Conservation (phyloP, 2,329 filamentous ascomycete species). For the Ceratocystis lukuohia region DNA sequence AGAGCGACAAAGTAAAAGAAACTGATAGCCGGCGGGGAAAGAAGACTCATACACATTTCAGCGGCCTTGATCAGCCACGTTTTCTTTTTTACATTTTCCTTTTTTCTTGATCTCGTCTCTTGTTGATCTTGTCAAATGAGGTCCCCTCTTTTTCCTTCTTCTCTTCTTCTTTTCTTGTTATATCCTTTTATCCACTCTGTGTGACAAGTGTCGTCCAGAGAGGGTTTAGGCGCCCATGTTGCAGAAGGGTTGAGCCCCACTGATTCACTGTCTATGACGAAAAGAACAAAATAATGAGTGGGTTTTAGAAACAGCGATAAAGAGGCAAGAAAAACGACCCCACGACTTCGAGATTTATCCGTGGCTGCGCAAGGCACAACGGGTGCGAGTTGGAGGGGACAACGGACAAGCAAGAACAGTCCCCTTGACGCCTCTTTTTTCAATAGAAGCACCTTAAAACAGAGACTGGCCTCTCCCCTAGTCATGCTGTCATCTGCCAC, state of each 20-base stretch:
- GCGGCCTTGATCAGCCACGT: background rate
- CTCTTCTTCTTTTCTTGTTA: background rate
- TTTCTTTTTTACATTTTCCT: background rate
- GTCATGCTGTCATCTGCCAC: too few relatives aligned
- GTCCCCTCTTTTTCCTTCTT: background rate
- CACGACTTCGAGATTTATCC: background rate
- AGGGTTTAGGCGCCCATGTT: constrained; percentile 5
- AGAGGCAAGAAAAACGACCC: background rate
- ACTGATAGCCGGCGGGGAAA: background rate
- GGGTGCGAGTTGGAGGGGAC: background rate
- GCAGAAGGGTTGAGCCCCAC: constrained; percentile 4
- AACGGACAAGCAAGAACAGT: background rate
- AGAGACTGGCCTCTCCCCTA: too few relatives aligned
- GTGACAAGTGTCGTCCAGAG: constrained; percentile 4
- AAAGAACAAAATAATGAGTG: background rate
- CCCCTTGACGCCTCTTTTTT: too few relatives aligned
- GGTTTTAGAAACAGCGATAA: background rate
- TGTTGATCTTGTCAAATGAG: background rate
- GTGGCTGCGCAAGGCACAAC: too few relatives aligned
- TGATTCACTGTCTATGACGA: constrained; percentile 2
- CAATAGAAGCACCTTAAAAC: too few relatives aligned
- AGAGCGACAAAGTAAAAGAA: background rate
- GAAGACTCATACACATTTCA: background rate
- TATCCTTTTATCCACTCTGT: background rate
- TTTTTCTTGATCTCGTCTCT: background rate